phyloP scores from a whole-genome alignment of 2,329 filamentous ascomycete genomes.

The Reticulascus tulasneorum region DNA sequence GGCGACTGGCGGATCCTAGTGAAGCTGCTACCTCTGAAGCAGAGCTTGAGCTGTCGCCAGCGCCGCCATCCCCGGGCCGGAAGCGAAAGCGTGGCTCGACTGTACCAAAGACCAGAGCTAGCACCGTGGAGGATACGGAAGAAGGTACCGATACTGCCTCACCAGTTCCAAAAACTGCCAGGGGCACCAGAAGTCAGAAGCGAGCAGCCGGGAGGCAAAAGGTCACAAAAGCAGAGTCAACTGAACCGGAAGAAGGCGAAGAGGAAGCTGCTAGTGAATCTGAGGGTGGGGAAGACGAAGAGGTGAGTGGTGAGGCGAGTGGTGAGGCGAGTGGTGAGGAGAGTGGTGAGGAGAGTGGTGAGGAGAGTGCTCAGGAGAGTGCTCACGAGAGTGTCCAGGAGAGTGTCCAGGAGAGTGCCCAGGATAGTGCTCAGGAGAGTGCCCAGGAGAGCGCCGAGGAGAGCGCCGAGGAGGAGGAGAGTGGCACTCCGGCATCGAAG shows the following conservation, averaged over 20 bases:
- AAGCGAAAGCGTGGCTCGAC: conserved; percentile 43
- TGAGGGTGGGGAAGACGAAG: conserved; percentile 20
- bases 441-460: conserved; percentile 24
- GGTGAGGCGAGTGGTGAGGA: conserved; percentile 16
- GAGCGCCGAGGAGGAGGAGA: conserved; percentile 32
- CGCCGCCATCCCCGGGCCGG: conserved; percentile 17
- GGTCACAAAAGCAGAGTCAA: conserved; percentile 27
- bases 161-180: conserved; percentile 32
- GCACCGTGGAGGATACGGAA: conserved; percentile 52
- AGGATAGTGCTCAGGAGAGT: conserved; percentile 15
- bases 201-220: conserved; percentile 34
- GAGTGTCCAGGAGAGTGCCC: conserved; percentile 14
- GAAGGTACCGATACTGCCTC: conserved; percentile 38
- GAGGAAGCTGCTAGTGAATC: conserved; percentile 30
- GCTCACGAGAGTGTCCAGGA: too few species aligned
- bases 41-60: conserved; percentile 32
- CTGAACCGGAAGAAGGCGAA: conserved; percentile 25
- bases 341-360: conserved; percentile 14
- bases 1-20: conserved; percentile 39
- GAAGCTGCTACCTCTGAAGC: conserved; percentile 45
- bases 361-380: conserved; percentile 7
- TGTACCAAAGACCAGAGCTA: conserved; percentile 28
- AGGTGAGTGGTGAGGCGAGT: too few species aligned
- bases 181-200: conserved; percentile 33
- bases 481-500: conserved; percentile 33